Percentiles rank a stretch among this genome's conserved stretches.
phyloP scores from a whole-genome alignment of 139 green algal genomes.

The Chlorokybus atmophyticus region DNA sequence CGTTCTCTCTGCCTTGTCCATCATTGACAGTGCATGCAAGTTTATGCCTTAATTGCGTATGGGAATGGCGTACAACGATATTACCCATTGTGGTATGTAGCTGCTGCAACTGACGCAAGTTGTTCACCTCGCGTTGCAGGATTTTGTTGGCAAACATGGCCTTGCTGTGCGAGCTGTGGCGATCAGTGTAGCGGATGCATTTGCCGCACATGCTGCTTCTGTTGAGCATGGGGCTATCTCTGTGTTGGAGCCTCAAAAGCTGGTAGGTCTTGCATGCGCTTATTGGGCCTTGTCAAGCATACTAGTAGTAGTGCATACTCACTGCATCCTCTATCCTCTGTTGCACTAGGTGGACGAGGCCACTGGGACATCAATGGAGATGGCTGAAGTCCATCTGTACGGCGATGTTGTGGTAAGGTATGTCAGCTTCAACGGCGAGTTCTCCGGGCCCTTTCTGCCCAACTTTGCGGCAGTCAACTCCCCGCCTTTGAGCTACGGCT shows the following conservation, averaged over 20 bases:
- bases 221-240: slow-evolving; percentile 51
- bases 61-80: too few species aligned
- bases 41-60: too few species aligned
- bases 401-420: slow-evolving; percentile 85
- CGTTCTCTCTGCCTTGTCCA: too few species aligned
- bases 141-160: slow-evolving; percentile 75
- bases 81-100: too few species aligned
- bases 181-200: slow-evolving; percentile 68
- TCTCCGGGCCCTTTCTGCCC: slow-evolving; percentile 60
- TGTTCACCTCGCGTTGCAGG: too few species aligned
- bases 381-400: slow-evolving; percentile 81
- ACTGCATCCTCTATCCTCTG: neutral
- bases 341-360: slow-evolving; percentile 17
- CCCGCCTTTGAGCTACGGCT: slow-evolving; percentile 42
- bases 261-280: too few species aligned
- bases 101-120: too few species aligned
- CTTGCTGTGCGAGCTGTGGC: slow-evolving; percentile 74
- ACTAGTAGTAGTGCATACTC: neutral
- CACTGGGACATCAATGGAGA: slow-evolving; percentile 6
- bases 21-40: too few species aligned
- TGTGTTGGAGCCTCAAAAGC: slow-evolving; percentile 41
- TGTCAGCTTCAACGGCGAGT: slow-evolving; percentile 21
- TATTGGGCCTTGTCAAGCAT: neutral
- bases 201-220: slow-evolving; percentile 47
- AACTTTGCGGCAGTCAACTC: slow-evolving; percentile 47